phyloP scores from a whole-genome alignment of 1,284 basidiomycete species.

The Amylostereum chailletii region DNA sequence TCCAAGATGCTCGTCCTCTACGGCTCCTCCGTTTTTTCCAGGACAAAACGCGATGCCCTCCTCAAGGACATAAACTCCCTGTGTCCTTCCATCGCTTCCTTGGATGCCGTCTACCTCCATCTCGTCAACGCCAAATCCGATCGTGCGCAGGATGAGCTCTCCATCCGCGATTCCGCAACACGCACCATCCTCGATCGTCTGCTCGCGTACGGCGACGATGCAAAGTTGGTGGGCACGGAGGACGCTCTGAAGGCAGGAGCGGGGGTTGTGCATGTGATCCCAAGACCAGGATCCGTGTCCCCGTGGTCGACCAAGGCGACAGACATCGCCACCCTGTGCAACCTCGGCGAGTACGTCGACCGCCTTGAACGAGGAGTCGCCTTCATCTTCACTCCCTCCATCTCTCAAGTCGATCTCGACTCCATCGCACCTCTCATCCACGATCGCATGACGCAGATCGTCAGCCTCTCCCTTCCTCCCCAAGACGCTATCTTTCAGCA shows the following conservation, averaged over 20 bases:
- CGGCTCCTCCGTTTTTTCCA: conserved; percentile 69
- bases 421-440: conserved; percentile 66
- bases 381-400: conserved; percentile 49
- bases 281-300: conserved; percentile 75
- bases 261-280: conserved; percentile 65
- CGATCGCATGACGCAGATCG: conserved; percentile 93
- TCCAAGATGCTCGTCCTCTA: conserved; percentile 52
- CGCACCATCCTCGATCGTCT: conserved; percentile 63
- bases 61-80: conserved; percentile 53
- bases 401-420: conserved; percentile 35
- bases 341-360: conserved; percentile 60
- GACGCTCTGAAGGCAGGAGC: conserved; percentile 27
- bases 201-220: conserved; percentile 83
- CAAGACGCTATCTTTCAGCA: conserved; percentile 66
- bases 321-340: conserved; percentile 85
- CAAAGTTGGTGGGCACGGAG: conserved; percentile 39
- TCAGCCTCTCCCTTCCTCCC: conserved; percentile 51
- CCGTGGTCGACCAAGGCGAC: conserved; percentile 99
- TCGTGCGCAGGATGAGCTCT: conserved; percentile 41
- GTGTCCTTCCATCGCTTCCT: conserved; percentile 46
- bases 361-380: conserved; percentile 82
- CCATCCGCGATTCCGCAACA: conserved; percentile 33
- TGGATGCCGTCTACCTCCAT: conserved; percentile 87
- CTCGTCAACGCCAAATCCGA: conserved; percentile 61
- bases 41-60: conserved; percentile 63